phyloP scores from a whole-genome alignment of 1,284 basidiomycete genomes.

The Boletellus deceptivus region DNA sequence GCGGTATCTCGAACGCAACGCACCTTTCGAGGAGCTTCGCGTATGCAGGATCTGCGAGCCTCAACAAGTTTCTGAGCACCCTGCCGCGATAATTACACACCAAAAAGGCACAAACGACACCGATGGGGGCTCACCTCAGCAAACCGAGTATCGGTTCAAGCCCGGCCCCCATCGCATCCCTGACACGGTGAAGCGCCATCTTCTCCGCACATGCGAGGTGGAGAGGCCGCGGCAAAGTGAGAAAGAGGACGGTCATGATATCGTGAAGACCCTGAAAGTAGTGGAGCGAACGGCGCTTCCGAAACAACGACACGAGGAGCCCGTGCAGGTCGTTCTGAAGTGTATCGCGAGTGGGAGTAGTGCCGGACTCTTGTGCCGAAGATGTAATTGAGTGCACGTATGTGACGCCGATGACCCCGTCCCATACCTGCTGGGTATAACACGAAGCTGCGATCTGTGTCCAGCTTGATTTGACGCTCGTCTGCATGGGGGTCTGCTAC shows the following conservation, averaged over 20 bases:
- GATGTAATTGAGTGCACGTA: conserved; percentile 14
- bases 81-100: conserved; percentile 35
- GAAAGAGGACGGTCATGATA: conserved; percentile 81
- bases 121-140: conserved; percentile 50
- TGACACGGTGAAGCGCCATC: conserved; percentile 76
- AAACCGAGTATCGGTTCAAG: conserved; percentile 85
- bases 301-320: conserved; percentile 77
- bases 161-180: conserved; percentile 86
- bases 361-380: conserved; percentile 26
- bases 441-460: conserved; percentile 88
- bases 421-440: conserved; percentile 67
- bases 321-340: conserved; percentile 69
- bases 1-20: conserved; percentile 23
- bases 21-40: conserved; percentile 67
- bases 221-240: conserved; percentile 68
- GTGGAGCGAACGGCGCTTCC: conserved; percentile 66
- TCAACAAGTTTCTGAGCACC: conserved; percentile 67
- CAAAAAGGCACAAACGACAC: neutral
- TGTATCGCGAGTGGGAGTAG: conserved; percentile 32
- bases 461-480: conserved; percentile 81
- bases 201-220: conserved; percentile 64
- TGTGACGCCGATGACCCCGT: conserved; percentile 6
- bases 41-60: conserved; percentile 69
- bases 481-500: conserved; percentile 56
- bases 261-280: conserved; percentile 98